Base-by-base conservation (phyloP, 768 basidiomycete genomes). In the Pleurotus eryngii region DNA sequence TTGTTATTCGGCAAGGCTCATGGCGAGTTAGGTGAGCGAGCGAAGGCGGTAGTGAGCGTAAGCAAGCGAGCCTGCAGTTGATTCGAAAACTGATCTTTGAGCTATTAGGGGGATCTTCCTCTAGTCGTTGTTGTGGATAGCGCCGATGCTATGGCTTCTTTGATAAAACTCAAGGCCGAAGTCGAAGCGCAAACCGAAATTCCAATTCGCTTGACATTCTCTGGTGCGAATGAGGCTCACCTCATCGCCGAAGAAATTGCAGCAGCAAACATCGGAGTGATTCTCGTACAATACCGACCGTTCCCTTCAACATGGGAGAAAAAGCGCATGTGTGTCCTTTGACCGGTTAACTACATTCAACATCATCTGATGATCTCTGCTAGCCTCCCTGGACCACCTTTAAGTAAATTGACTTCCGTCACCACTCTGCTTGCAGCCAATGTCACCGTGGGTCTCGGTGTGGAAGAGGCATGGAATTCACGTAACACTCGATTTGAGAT, bases 161-260 rank as follows among this genome's bases (percentile, higher is more conserved):
- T 92, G 24, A 75, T 91, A 42, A 59, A 70, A 12, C 77, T 92
- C 48, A 91, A 92, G 75, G 64, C 68, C 24, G 86, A 90, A 48
- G 72, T 85, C 24, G 62, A 69, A 40, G 39, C n/a, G 2, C 5
- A 54, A 8, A 71, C 66, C 12, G 76, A 76, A 30, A 69, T 67
- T 15, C 67, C 61, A 7, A 67, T 89, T 55, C 72, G 73, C 57
- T 61, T 86, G 59, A 81, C 81, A 11, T 75, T 87, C 57, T 62
- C 72, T 3, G 82, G 85, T 46, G 90, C 81, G 0, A 71, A 77
- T 2, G 89, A 92, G 64, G 87, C 86, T 0, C 86, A 88, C 67
- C 67, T 91, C 8, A 71, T 95, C 20, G 92, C 91, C 1, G 75
- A 82, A 54, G 81, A 92, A 60, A 78, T 95, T 24, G 87, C 83